Conservation (phyloP, 2,329 filamentous ascomycete species). For the Alternaria sp. region DNA sequence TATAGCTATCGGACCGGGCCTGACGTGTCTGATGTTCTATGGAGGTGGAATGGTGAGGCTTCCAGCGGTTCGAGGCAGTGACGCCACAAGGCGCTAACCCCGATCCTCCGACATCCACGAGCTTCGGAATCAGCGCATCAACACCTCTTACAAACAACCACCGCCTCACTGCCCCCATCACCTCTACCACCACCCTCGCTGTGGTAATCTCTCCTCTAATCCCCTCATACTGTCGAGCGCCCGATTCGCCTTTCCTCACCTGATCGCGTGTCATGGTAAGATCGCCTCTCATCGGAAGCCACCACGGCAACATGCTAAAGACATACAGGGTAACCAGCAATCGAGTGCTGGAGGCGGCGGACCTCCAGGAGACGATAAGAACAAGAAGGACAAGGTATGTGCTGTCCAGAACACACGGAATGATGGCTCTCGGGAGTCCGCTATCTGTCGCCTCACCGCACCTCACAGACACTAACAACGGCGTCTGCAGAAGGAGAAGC, state of each 20-base stretch:
- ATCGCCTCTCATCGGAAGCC: slow-evolving; percentile 27
- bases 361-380: slow-evolving; percentile 76
- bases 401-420: not conserved
- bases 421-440: slow-evolving; percentile 3
- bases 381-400: slow-evolving; percentile 80
- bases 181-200: slow-evolving; percentile 18
- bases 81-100: slow-evolving; percentile 30
- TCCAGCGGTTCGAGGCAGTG: slow-evolving; percentile 27
- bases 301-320: slow-evolving; percentile 48
- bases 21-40: slow-evolving; percentile 48
- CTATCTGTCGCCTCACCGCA: slow-evolving; percentile 11
- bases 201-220: slow-evolving; percentile 2
- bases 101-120: slow-evolving; percentile 21
- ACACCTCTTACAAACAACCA: slow-evolving; percentile 45
- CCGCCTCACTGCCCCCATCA: slow-evolving; percentile 27
- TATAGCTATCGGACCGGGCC: slow-evolving; percentile 16
- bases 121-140: slow-evolving; percentile 38
- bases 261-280: slow-evolving; percentile 47
- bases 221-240: not conserved
- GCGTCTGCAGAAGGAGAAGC: slow-evolving; percentile 83
- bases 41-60: slow-evolving; percentile 36
- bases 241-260: not conserved
- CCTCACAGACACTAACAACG: slow-evolving; percentile 8
- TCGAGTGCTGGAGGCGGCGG: slow-evolving; percentile 82
- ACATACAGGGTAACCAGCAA: slow-evolving; percentile 76